A percentile compares a stretch with the other conserved stretches of the same genome.
Conservation (phyloP, 768 basidiomycete species). For the Pisolithus tinctorius region DNA sequence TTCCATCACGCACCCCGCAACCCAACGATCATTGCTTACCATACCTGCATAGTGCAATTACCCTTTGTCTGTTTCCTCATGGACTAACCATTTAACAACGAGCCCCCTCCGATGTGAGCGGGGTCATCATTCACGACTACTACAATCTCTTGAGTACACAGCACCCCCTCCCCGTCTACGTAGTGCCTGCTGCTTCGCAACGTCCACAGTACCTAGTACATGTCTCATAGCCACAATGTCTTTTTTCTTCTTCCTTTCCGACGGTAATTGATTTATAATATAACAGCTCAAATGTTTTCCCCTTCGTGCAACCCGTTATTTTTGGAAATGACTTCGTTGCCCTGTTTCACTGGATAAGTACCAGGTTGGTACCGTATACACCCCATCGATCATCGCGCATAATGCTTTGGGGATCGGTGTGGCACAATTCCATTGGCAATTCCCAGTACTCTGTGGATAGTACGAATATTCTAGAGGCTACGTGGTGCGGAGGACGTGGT, state of each 20-base stretch:
- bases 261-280: neutral
- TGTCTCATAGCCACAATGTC: neutral
- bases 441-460: too few relatives aligned
- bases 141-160: neutral
- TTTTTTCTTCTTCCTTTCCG: neutral
- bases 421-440: too few relatives aligned
- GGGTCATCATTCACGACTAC: neutral
- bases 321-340: too few relatives aligned
- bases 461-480: neutral
- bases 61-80: neutral
- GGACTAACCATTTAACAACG: neutral
- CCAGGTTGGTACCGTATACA: too few relatives aligned
- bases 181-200: slow-evolving; percentile 1
- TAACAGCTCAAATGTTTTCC: neutral
- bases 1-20: neutral
- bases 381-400: too few relatives aligned
- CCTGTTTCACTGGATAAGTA: too few relatives aligned
- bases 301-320: neutral
- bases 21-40: neutral
- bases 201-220: neutral
- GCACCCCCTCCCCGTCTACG: neutral
- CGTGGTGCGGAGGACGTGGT: neutral
- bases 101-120: neutral
- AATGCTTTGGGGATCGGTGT: too few relatives aligned
- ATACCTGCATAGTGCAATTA: neutral